Base-by-base conservation (phyloP, 805 yeast genomes). In the Sugiyamaella mastotermitis region DNA sequence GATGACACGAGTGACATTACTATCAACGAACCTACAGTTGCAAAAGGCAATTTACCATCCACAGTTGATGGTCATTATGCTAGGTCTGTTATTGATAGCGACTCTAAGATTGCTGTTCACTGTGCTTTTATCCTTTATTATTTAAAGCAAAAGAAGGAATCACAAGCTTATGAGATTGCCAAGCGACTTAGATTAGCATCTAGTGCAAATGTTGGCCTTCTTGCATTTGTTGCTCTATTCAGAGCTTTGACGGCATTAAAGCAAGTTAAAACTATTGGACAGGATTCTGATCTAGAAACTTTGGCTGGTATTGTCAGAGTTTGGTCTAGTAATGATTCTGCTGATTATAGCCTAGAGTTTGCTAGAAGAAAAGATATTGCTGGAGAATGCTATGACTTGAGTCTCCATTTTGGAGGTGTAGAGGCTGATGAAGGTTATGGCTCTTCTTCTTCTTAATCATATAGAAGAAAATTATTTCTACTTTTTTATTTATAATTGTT, bases 271-370 rank as follows among this genome's bases (percentile, higher is more conserved):
- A 30, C 41, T 37, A 21, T 44, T 24, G 32, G 43, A 25, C 43
- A 31, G 11, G 40, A 38, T 15, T 14, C 30, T 14, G 39, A 42
- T 13, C 23, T 56, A 32, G 61, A 56, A 42, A 31, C 37, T 25
- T 38, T 47, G 32, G 48, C 56, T 10, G 50, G 49, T 2, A 33
- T 41, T 8, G 51, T 51, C 8, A 53, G 64, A 14, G 42, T 58
- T 20, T 60, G 64, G 63, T 48, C 60, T 24, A 65, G 64, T 22
- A 50, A 60, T 18, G 59, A 55, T 17, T 46, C 47, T 20, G 61
- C 58, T 14, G 61, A 53, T 17, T 37, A 35, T 2, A 59, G 58
- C 6, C 28, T 60, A 19, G 23, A 49, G 8, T 41, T 56, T 18
- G 46, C 45, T 7, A 32, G 48, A 19, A 50, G 64, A 21, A 40